Evolutionary conservation across 495 filamentous ascomycete genomes (phyloP).

Genomic region (Hyphodiscus hymeniophilus): DNA sequence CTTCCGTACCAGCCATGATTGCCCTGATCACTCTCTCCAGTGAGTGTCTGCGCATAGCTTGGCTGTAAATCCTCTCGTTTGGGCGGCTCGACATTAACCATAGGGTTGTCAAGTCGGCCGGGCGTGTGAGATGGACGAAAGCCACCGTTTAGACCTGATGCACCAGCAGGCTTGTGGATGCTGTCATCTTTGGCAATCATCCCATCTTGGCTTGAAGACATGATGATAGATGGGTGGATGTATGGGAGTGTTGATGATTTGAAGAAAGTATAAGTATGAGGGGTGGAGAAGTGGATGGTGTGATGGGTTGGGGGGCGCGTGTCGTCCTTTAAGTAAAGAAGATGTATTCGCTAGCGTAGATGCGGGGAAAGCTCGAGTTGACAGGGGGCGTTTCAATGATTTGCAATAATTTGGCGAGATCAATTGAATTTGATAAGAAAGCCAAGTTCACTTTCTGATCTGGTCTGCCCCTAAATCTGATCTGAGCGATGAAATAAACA

Average conservation of each 20-base stretch:
- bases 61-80: conserved; percentile 78
- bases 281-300: not conserved
- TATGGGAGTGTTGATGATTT: not conserved
- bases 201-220: conserved; percentile 15
- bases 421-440: not conserved
- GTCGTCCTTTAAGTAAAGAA: not conserved
- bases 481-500: not conserved
- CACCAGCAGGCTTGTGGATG: not conserved
- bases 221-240: conserved; percentile 6
- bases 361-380: not conserved
- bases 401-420: not conserved
- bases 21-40: conserved; percentile 60
- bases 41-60: conserved; percentile 70
- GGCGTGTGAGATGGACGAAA: conserved; percentile 13
- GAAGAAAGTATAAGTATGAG: not conserved
- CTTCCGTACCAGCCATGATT: conserved; percentile 84
- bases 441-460: too few relatives aligned
- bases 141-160: conserved; percentile 12
- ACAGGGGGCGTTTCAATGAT: not conserved
- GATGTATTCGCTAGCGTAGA: not conserved
- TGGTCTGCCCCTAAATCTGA: too few relatives aligned
- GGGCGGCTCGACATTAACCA: conserved; percentile 77
- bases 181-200: conserved; percentile 6
- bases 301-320: not conserved
- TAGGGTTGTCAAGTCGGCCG: conserved; percentile 23